Percentiles rank a stretch among this genome's conserved stretches.
phyloP scores from a whole-genome alignment of 345 rosid genomes.

The Ceriops zippeliana region DNA sequence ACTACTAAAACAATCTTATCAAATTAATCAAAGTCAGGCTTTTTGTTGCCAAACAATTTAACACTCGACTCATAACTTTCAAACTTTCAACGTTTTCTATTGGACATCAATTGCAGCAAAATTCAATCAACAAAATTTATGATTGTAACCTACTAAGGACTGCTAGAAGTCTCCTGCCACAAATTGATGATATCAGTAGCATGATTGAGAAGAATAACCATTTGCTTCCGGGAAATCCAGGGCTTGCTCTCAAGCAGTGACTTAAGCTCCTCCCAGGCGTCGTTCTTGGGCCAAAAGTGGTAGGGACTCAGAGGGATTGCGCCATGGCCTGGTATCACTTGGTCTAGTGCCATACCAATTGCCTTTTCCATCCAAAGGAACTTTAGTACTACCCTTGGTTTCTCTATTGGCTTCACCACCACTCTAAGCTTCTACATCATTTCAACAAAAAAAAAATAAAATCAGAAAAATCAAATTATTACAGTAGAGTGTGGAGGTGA shows the following conservation, averaged over 20 bases:
- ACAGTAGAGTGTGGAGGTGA: too few relatives aligned
- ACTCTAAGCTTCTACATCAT: constrained; percentile 56
- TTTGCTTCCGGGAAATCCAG: constrained; percentile 75
- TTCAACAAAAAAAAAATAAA: background rate
- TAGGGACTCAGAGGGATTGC: constrained; percentile 78
- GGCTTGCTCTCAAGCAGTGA: constrained; percentile 67
- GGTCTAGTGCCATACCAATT: constrained; percentile 76
- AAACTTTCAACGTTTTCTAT: background rate
- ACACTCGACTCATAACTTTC: background rate
- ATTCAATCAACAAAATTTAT: background rate
- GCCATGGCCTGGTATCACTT: constrained; percentile 64
- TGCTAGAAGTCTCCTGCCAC: constrained; percentile 63
- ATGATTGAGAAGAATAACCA: constrained; percentile 73
- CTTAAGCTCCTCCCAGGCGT: constrained; percentile 90
- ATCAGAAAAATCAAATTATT: background rate
- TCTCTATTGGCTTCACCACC: constrained; percentile 73
- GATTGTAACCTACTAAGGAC: constrained; percentile 20
- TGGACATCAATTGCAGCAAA: background rate
- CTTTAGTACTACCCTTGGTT: constrained; percentile 72
- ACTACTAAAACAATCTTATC: too few relatives aligned
- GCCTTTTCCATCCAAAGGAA: constrained; percentile 85
- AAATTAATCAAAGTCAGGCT: too few relatives aligned
- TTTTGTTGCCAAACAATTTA: too few relatives aligned
- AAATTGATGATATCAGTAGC: constrained; percentile 79
- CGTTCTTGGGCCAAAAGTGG: constrained; percentile 84